phyloP scores from a whole-genome alignment of 1,139 yeast genomes.

The Lodderomyces margitis region DNA sequence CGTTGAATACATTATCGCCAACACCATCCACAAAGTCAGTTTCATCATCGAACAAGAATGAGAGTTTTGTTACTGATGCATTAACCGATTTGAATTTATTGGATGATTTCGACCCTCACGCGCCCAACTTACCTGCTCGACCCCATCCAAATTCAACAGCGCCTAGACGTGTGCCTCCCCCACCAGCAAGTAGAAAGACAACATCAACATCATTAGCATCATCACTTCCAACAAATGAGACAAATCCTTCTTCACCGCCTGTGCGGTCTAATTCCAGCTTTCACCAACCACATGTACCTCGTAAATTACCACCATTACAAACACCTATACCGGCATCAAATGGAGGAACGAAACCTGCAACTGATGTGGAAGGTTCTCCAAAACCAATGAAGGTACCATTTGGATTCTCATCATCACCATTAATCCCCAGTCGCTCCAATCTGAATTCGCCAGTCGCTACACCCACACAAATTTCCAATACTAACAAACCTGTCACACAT shows the following conservation, averaged over 20 bases:
- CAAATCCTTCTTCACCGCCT: conserved; percentile 21
- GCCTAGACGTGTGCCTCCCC: conserved; percentile 39
- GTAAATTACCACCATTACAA: conserved; percentile 5
- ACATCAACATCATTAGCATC: conserved; percentile 2
- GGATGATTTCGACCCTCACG: conserved; percentile 25
- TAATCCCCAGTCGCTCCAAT: conserved; percentile 38
- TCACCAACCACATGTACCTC: neutral
- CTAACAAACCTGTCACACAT: neutral
- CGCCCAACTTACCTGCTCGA: conserved; percentile 23
- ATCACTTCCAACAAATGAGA: conserved; percentile 13
- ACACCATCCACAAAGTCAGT: conserved; percentile 13
- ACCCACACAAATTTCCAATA: conserved; percentile 10
- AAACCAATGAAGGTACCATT: conserved; percentile 37
- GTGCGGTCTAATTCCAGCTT: neutral
- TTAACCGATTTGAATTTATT: conserved; percentile 38
- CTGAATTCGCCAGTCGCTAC: conserved; percentile 17
- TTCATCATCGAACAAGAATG: conserved; percentile 16
- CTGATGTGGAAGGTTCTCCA: conserved; percentile 14
- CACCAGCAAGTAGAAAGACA: conserved; percentile 18
- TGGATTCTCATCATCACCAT: conserved; percentile 41
- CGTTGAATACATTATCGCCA: conserved; percentile 7
- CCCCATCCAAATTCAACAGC: conserved; percentile 18
- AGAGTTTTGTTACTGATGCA: conserved; percentile 26
- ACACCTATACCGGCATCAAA: too few species aligned
- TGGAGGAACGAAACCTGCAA: too few species aligned